Conservation (phyloP, 805 yeast species). For the Candida multigemmis region DNA sequence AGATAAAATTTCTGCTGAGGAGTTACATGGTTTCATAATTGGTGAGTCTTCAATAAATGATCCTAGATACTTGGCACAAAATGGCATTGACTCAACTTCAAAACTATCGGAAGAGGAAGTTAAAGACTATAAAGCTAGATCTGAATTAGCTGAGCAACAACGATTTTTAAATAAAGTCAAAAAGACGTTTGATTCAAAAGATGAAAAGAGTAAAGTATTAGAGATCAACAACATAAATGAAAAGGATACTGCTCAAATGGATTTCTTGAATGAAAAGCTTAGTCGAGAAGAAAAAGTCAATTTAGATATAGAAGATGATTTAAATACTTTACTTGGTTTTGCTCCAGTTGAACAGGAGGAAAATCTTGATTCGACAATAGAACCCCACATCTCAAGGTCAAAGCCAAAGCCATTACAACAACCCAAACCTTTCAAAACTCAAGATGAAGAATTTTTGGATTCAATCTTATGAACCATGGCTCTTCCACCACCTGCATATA, state of each 20-base stretch:
- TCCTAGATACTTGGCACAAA: conserved; percentile 1
- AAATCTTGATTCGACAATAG: too few relatives aligned
- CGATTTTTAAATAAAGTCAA: conserved; percentile 19
- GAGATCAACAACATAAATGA: conserved; percentile 25
- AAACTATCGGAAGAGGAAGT: conserved; percentile 17
- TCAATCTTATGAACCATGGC: too few relatives aligned
- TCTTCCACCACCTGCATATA: too few relatives aligned
- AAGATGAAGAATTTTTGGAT: too few relatives aligned
- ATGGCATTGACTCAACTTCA: conserved; percentile 5
- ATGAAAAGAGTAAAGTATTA: conserved; percentile 10
- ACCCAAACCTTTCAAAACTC: too few relatives aligned
- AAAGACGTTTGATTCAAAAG: conserved; percentile 12
- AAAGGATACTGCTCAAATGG: conserved; percentile 14
- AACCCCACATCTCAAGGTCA: too few relatives aligned
- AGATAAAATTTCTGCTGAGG: conserved; percentile 13
- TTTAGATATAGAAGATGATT: conserved; percentile 9
- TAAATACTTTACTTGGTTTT: conserved; percentile 11
- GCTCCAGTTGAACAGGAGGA: too few relatives aligned
- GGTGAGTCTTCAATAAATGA: conserved; percentile 14
- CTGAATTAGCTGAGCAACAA: conserved; percentile 14
- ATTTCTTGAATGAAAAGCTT: conserved; percentile 11
- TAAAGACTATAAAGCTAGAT: conserved; percentile 13
- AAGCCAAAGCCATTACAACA: too few relatives aligned
- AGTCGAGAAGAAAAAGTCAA: conserved; percentile 1
- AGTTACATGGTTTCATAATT: conserved; percentile 26